Percentiles rank a stretch among this genome's conserved stretches.
phyloP scores from a whole-genome alignment of 495 filamentous ascomycete species.

The Acidiella bohemica region DNA sequence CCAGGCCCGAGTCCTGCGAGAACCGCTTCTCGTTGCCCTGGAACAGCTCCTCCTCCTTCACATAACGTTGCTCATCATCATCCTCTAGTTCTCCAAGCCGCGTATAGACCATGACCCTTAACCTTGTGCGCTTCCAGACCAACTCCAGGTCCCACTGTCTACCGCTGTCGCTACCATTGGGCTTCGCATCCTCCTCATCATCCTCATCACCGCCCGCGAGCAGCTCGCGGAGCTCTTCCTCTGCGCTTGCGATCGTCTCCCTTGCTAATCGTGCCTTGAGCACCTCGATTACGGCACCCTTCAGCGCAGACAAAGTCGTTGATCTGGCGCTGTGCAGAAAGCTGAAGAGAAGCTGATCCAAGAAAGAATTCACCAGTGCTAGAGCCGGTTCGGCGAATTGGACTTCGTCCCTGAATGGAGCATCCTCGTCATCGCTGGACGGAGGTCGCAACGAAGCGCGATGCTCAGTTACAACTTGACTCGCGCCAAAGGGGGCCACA shows the following conservation, averaged over 20 bases:
- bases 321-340: constrained; percentile 69
- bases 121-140: constrained; percentile 79
- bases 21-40: constrained; percentile 41
- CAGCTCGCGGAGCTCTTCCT: constrained; percentile 83
- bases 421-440: constrained; percentile 50
- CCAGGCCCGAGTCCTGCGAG: constrained; percentile 41
- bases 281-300: constrained; percentile 74
- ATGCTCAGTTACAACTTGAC: constrained; percentile 80
- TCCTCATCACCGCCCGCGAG: constrained; percentile 63
- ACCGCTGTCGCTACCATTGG: constrained; percentile 38
- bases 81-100: constrained; percentile 94
- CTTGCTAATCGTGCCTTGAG: constrained; percentile 77
- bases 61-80: constrained; percentile 82
- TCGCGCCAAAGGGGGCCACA: constrained; percentile 78
- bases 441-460: constrained; percentile 53
- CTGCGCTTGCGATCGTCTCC: constrained; percentile 74
- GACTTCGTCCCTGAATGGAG: constrained; percentile 41
- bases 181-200: constrained; percentile 46
- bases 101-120: constrained; percentile 96
- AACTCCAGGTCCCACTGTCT: constrained; percentile 71
- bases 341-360: constrained; percentile 85
- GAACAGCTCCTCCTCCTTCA: constrained; percentile 54
- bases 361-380: constrained; percentile 73
- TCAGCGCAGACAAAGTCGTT: constrained; percentile 62
- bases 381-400: constrained; percentile 60